These are phyloP conservation scores for Backusella mclennaniae DNA, from an alignment of 192 early-diverging fungal species.

Conservation along the genomic window DNA sequence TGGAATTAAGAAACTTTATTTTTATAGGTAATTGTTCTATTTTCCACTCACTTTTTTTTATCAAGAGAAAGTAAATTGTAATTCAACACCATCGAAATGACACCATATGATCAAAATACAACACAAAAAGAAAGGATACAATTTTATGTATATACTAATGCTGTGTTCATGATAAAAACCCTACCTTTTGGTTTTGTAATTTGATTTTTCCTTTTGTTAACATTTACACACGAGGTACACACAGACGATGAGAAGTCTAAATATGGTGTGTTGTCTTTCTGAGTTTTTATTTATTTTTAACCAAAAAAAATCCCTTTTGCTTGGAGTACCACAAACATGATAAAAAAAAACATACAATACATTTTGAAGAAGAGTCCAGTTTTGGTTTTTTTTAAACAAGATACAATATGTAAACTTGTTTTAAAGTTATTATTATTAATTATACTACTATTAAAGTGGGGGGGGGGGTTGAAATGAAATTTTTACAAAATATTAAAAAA, in stretches of 20 bases:
- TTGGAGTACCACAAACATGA: not conserved
- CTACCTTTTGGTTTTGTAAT: not conserved
- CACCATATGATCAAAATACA: not conserved
- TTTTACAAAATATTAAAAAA: constrained; percentile 8
- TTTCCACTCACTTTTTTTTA: not conserved
- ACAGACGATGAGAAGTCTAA: constrained; percentile 6
- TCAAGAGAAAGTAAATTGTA: not conserved
- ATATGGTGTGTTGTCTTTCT: not conserved
- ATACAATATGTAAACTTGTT: not conserved
- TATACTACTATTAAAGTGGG: not conserved
- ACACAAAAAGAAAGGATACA: not conserved
- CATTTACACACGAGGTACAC: constrained; percentile 5
- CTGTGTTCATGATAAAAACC: not conserved
- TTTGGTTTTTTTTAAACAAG: not conserved
- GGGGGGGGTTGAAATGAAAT: not conserved
- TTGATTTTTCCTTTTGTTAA: not conserved
- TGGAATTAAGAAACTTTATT: not conserved
- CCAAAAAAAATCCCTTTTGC: not conserved
- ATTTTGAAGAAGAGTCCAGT: not conserved
- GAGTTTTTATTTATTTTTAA: not conserved
- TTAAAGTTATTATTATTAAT: constrained; percentile 4
- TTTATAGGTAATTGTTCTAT: not conserved
- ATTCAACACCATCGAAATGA: not conserved
- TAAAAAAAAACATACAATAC: not conserved
- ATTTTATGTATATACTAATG: not conserved